phyloP scores from a whole-genome alignment of 257 asterid genomes.

The Capsicum rhomboideum region DNA sequence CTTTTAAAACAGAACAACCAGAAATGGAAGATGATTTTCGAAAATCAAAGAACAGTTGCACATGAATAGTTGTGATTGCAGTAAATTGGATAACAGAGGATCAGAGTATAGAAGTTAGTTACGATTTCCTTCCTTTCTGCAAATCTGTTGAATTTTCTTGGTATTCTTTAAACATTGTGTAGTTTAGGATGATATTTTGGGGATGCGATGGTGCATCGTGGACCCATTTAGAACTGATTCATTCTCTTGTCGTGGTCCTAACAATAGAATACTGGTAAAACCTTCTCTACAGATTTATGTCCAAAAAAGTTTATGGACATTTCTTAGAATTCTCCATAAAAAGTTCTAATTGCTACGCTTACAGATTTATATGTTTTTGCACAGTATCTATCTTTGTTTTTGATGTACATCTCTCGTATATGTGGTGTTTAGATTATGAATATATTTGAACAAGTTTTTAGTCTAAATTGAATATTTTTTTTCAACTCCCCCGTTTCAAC shows the following conservation, averaged over 20 bases:
- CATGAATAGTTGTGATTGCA: background rate
- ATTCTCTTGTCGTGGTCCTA: too few relatives aligned
- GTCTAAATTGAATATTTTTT: too few relatives aligned
- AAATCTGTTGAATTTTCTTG: too few relatives aligned
- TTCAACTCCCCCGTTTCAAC: too few relatives aligned
- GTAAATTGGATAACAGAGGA: background rate
- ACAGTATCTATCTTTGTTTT: too few relatives aligned
- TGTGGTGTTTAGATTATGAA: too few relatives aligned
- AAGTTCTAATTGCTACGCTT: background rate
- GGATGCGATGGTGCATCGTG: background rate
- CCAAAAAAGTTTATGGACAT: too few relatives aligned
- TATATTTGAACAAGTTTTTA: too few relatives aligned
- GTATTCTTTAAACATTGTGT: too few relatives aligned
- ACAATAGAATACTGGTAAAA: too few relatives aligned
- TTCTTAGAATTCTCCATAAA: background rate
- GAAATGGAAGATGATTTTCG: slow-evolving; percentile 22
- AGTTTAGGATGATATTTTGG: background rate
- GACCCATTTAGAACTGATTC: background rate
- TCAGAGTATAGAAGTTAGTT: background rate
- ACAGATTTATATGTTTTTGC: too few relatives aligned
- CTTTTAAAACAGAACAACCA: slow-evolving; percentile 1
- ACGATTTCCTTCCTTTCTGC: background rate
- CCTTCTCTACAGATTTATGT: background rate
- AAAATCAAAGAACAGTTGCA: background rate
- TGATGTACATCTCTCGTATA: too few relatives aligned